These are phyloP conservation scores for Aquilaria agallochum DNA, from an alignment of 441 rosid genomes.

Conservation along the genomic window DNA sequence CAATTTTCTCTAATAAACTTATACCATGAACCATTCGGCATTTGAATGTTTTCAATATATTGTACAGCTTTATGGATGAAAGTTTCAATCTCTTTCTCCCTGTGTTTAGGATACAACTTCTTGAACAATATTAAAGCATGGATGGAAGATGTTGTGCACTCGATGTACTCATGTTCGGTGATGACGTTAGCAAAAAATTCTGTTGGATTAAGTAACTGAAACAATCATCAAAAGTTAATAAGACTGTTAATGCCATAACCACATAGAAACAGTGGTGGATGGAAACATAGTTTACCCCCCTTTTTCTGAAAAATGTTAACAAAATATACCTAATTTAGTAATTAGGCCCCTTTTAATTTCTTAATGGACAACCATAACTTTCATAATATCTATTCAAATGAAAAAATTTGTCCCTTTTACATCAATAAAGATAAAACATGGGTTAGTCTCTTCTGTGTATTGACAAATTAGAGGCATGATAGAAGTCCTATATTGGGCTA, in stretches of 20 bases:
- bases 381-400: too few species aligned
- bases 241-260: too few species aligned
- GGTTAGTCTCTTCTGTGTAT: too few species aligned
- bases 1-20: background rate
- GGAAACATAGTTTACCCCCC: background rate
- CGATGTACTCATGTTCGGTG: conserved; percentile 64
- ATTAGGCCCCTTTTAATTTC: too few species aligned
- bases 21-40: conserved; percentile 65
- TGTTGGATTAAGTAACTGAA: conserved; percentile 65
- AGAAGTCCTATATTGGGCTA: too few species aligned
- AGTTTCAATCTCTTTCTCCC: conserved; percentile 47
- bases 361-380: too few species aligned
- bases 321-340: too few species aligned
- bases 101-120: conserved; percentile 51
- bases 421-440: too few species aligned
- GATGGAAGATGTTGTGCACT: conserved; percentile 67
- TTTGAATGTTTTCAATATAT: conserved; percentile 41
- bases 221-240: background rate
- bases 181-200: conserved; percentile 66
- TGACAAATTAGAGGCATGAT: too few species aligned
- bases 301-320: too few species aligned
- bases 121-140: conserved; percentile 46
- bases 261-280: too few species aligned
- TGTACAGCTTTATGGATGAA: conserved; percentile 33
- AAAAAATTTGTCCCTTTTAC: too few species aligned